Base-by-base conservation (phyloP, 1,139 yeast genomes). In the Pneumocystis sp. region DNA sequence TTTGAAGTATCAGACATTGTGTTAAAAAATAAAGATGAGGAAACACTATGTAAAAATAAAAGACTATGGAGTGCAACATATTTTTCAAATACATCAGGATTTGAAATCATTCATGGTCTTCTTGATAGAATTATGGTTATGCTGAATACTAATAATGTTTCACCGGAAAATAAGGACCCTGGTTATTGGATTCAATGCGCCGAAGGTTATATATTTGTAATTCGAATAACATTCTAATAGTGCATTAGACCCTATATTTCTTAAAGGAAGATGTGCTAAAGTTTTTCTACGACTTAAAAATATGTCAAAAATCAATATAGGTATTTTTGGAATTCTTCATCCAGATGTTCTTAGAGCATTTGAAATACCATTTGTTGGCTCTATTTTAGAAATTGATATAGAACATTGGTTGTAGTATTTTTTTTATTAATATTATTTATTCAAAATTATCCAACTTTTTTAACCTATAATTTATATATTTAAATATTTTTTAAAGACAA, bases 261-360 rank as follows among this genome's bases (percentile, higher is more conserved):
- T 95, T 87, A 96, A 96, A 61, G 98, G 97, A 63, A 86, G 98
- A 80, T 97, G 97, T 68, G 98, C 98, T 63, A 85, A 83, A 73
- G 82, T 95, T 68, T 83, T 81, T 76, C 87, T 85, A 79, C 83
- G 96, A 78, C 78, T 81, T 67, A 81, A 78, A 67, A 77, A 80
- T 70, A 83, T 63, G 39, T 70, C 69, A 68, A 72, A 76, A 34
- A 65, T 68, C 59, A 72, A 70, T 29, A 82, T 95, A 72, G 99
- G 99, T 70, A 79, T 84, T 63, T 80, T 95, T 71, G 99, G 99
- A 74, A 97, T 90, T 66, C 81, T 95, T 73, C 99, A 95, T 76
- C 99, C 99, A 50, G 90, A 88, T 74, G 98, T 95, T 66, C 81
- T 91, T 82, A 81, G 81, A 71, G 79, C 82, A 73, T 95, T 90